Percentiles rank a stretch among this genome's conserved stretches.
Conservation (phyloP, 345 rosid genomes). For the Eucalyptus shirleyi region DNA sequence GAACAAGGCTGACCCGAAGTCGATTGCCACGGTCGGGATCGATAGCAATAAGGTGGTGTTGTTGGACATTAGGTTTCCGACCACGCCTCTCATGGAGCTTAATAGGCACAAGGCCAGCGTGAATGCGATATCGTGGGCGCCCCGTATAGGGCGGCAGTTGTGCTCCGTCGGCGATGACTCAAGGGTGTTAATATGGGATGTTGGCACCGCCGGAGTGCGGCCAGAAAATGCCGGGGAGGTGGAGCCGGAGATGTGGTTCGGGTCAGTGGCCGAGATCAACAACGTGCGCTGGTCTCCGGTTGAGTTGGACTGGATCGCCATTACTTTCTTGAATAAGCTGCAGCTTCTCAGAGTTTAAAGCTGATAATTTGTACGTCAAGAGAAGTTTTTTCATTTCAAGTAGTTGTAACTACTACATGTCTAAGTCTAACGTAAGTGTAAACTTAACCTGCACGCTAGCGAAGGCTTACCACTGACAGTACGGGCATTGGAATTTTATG, state of each 20-base stretch:
- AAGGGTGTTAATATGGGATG: conserved; percentile 40
- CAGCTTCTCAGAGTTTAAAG: conserved; percentile 28
- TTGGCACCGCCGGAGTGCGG: neutral
- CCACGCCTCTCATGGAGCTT: conserved; percentile 28
- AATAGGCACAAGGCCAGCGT: conserved; percentile 29
- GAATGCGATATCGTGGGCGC: conserved; percentile 42
- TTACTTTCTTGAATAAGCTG: conserved; percentile 17
- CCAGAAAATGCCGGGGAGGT: neutral
- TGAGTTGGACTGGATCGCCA: conserved; percentile 33
- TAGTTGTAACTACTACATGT: neutral
- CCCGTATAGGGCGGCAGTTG: conserved; percentile 13
- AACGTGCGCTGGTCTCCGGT: conserved; percentile 34
- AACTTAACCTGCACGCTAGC: neutral
- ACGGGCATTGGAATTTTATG: neutral
- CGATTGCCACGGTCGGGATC: conserved; percentile 34
- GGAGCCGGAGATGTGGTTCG: conserved; percentile 45
- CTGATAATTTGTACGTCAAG: neutral
- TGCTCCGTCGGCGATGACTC: conserved; percentile 50
- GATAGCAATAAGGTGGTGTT: conserved; percentile 37
- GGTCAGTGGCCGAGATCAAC: conserved; percentile 32
- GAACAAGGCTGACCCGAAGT: conserved; percentile 47
- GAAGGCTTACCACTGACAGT: neutral
- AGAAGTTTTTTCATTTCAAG: neutral
- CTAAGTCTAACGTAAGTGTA: neutral
- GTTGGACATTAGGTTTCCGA: conserved; percentile 47